These are phyloP conservation scores for Candida mattraensis DNA, from an alignment of 805 yeast genomes.

Conservation along the genomic window DNA sequence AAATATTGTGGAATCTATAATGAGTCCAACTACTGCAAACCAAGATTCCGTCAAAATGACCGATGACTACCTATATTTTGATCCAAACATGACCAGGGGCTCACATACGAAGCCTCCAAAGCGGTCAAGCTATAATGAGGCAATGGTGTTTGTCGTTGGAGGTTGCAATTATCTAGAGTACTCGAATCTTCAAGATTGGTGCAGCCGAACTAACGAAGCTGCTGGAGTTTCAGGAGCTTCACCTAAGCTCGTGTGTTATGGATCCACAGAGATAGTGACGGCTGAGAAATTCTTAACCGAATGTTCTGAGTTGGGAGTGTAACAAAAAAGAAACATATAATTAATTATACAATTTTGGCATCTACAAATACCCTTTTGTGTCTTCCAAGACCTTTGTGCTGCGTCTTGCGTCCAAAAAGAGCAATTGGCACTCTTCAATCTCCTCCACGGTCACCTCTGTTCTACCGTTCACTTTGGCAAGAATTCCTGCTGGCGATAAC, in stretches of 20 bases:
- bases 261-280: conserved; percentile 75
- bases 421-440: conserved; percentile 79
- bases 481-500: conserved; percentile 84
- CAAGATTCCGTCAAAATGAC: conserved; percentile 68
- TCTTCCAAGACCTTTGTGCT: conserved; percentile 84
- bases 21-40: conserved; percentile 74
- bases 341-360: conserved; percentile 6
- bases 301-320: conserved; percentile 53
- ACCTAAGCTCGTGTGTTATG: conserved; percentile 69
- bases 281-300: conserved; percentile 71
- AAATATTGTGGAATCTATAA: conserved; percentile 83
- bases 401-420: conserved; percentile 87
- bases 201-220: conserved; percentile 30
- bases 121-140: conserved; percentile 75
- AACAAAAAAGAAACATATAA: conserved; percentile 1
- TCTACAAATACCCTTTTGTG: conserved; percentile 27
- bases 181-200: conserved; percentile 91
- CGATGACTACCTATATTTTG: conserved; percentile 87
- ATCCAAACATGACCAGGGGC: conserved; percentile 84
- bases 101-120: conserved; percentile 87
- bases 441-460: conserved; percentile 67
- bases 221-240: conserved; percentile 18
- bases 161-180: conserved; percentile 96
- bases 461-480: conserved; percentile 76
- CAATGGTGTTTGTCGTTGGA: conserved; percentile 90